Conservation (phyloP, 2,329 filamentous ascomycete genomes). For the Penicillium sp. region DNA sequence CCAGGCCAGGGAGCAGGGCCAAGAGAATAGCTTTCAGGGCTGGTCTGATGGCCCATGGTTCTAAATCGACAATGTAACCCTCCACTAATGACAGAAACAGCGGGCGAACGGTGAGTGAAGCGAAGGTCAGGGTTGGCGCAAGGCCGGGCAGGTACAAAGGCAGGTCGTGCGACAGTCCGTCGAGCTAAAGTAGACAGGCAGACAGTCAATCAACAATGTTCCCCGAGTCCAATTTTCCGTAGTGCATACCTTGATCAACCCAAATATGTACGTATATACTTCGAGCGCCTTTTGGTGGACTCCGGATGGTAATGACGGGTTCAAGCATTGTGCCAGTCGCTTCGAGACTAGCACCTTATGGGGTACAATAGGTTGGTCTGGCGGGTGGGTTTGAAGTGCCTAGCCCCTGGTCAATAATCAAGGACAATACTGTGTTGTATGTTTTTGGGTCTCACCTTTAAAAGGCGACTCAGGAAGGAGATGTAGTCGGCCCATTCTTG, state of each 20-base stretch:
- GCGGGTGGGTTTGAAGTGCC: slow-evolving; percentile 84
- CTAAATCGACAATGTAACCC: slow-evolving; percentile 71
- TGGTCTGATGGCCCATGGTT: slow-evolving; percentile 72
- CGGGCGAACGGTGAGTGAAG: slow-evolving; percentile 85
- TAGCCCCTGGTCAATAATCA: slow-evolving; percentile 35
- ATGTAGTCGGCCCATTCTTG: slow-evolving; percentile 99
- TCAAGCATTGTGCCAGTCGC: slow-evolving; percentile 90
- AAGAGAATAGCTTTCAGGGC: slow-evolving; percentile 89
- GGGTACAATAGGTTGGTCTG: slow-evolving; percentile 71
- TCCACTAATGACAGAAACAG: slow-evolving; percentile 84
- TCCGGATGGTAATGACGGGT: slow-evolving; percentile 87
- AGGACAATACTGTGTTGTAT: not conserved
- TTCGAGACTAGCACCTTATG: slow-evolving; percentile 83
- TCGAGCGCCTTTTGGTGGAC: slow-evolving; percentile 97
- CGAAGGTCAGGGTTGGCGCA: slow-evolving; percentile 86
- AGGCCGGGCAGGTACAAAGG: slow-evolving; percentile 87
- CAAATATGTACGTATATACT: slow-evolving; percentile 88
- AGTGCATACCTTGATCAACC: slow-evolving; percentile 68
- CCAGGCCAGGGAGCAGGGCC: slow-evolving; percentile 83
- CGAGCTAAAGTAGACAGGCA: slow-evolving; percentile 46
- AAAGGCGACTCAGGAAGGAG: slow-evolving; percentile 84
- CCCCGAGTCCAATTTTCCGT: not conserved
- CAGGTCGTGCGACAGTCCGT: slow-evolving; percentile 78
- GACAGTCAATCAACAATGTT: slow-evolving; percentile 12
- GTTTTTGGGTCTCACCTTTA: slow-evolving; percentile 65